phyloP scores from a whole-genome alignment of 331 rosid species.

The Quercus lobata region DNA sequence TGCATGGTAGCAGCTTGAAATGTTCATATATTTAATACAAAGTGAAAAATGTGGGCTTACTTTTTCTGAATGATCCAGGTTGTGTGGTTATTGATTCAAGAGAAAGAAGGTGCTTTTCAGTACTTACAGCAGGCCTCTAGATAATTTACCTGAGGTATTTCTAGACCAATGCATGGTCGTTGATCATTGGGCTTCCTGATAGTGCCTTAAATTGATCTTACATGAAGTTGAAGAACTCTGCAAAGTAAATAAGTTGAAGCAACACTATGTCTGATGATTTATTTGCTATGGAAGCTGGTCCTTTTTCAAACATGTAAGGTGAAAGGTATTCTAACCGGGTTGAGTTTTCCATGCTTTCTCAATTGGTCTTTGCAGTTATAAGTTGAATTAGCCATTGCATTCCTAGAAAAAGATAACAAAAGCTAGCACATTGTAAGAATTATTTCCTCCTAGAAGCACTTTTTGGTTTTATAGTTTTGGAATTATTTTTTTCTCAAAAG shows the following conservation, averaged over 20 bases:
- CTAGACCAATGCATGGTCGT: not conserved
- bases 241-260: not conserved
- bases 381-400: not conserved
- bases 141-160: not conserved
- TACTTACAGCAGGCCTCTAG: not conserved
- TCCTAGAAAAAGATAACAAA: not conserved
- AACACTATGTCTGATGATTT: not conserved
- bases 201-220: not conserved
- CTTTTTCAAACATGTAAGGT: not conserved
- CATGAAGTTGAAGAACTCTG: not conserved
- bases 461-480: not conserved
- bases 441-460: not conserved
- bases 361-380: not conserved
- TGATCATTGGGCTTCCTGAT: not conserved
- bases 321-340: not conserved
- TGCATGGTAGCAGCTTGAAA: not conserved
- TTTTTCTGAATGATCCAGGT: not conserved
- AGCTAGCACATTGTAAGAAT: not conserved
- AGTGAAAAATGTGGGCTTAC: not conserved
- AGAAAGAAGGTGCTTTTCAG: not conserved
- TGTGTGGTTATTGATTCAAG: not conserved
- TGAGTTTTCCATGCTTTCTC: not conserved
- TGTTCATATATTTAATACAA: not conserved
- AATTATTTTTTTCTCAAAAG: not conserved
- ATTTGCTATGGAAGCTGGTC: not conserved